A percentile compares a stretch with the other conserved stretches of the same genome.
Conservation (phyloP, 2,329 filamentous ascomycete genomes). For the Magnaporthiopsis incrustans region DNA sequence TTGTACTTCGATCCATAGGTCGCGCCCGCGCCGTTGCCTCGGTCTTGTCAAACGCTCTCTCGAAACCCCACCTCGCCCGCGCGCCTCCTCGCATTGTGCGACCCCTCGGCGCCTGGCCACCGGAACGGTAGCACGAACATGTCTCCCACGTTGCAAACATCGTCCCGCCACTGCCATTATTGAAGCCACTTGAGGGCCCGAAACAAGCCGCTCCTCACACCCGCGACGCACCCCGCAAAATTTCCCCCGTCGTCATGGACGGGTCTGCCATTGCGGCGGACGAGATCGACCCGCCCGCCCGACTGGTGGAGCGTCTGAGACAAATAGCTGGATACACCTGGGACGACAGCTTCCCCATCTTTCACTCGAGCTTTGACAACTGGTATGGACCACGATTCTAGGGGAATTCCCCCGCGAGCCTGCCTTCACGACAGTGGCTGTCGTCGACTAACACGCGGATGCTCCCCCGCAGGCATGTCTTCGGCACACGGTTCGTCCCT, state of each 20-base stretch:
- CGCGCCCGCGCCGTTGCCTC: too few relatives aligned
- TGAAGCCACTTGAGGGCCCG: conserved; percentile 1
- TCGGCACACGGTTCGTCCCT: conserved; percentile 52
- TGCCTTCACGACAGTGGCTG: background rate
- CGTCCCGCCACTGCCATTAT: conserved; percentile 1
- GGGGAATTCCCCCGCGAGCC: background rate
- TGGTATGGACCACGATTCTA: conserved; percentile 44
- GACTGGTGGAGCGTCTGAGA: conserved; percentile 64
- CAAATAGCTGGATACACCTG: conserved; percentile 69
- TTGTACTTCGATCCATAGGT: too few relatives aligned
- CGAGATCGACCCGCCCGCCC: conserved; percentile 56
- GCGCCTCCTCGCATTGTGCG: background rate
- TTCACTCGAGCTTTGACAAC: conserved; percentile 74
- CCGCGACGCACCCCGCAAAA: background rate
- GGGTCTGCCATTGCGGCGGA: conserved; percentile 39
- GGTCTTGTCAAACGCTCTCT: background rate
- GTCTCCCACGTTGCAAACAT: conserved; percentile 2
- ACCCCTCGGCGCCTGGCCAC: background rate
- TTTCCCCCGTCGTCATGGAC: conserved; percentile 34
- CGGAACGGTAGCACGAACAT: conserved; percentile 2
- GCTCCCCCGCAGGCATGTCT: conserved; percentile 47
- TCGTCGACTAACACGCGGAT: background rate
- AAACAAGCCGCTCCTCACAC: background rate
- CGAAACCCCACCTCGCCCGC: too few relatives aligned
- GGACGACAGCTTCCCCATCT: conserved; percentile 55